Base-by-base conservation (phyloP, 257 asterid genomes). In the Ballota nigra region DNA sequence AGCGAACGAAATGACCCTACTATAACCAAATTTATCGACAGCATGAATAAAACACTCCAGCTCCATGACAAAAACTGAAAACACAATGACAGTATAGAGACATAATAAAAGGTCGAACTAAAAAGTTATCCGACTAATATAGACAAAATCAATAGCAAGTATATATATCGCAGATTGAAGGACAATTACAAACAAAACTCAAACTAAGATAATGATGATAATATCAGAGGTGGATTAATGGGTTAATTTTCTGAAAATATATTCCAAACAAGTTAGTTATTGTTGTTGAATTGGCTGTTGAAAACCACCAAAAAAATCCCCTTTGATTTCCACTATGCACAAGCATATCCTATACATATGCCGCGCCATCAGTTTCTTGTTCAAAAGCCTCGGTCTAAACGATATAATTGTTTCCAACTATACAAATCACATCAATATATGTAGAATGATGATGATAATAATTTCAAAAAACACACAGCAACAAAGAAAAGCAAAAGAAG, bases 281-380 rank as follows among this genome's bases (percentile, higher is more conserved):
- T 13, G 8, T 12, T 3, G 6, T 41, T 41, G 6, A 11, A 41
- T 41, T 40, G 15, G 47, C 11, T 40, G 15, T 40, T 40, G 47
- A n/a, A n/a, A n/a, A n/a, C n/a, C n/a, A n/a, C n/a, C n/a, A n/a
- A n/a, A 40, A 40, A 59, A 24, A 20, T 11, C 19, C 13, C 51
- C 60, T 18, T 76, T 28, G 81, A 68, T 70, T 58, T 80, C 66
- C 67, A 73, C 84, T 43, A 76, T 62, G 75, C 70, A 67, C 61
- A 47, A 63, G 81, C 11, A 72, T 76, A 80, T 80, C 5, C 84
- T 40, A 23, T 4, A 36, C 4, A 23, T 67, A 73, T 72, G 68
- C 78, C 75, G 57, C 66, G 12, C 78, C 18, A 68, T 78, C 82
- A 72, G 73, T 73, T 78, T 78, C 79, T 78, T 78, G 79, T 72